Evolutionary conservation across 805 yeast species (phyloP).

Genomic region (Candida caryicola): DNA sequence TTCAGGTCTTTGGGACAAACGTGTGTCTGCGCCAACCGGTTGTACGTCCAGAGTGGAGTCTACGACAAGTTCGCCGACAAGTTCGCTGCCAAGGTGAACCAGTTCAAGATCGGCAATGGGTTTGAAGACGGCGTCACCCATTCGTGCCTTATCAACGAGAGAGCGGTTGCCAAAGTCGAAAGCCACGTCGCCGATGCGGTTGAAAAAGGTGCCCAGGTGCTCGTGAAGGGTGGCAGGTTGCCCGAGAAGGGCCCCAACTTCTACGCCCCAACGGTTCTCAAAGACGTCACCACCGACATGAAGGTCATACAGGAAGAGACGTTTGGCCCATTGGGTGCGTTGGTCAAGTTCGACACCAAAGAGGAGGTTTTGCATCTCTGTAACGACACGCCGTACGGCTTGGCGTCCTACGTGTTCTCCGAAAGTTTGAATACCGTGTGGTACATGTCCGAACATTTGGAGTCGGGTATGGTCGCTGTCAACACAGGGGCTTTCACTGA

Average conservation of each 20-base stretch:
- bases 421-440: slow-evolving; percentile 49
- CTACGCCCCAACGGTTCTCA: slow-evolving; percentile 53
- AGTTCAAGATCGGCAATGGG: slow-evolving; percentile 57
- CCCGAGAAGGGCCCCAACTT: slow-evolving; percentile 50
- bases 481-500: slow-evolving; percentile 59
- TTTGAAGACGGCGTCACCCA: slow-evolving; percentile 50
- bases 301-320: slow-evolving; percentile 56
- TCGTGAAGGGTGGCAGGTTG: slow-evolving; percentile 51
- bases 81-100: slow-evolving; percentile 43
- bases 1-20: slow-evolving; percentile 65
- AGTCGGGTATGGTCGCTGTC: slow-evolving; percentile 64
- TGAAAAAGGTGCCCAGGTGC: slow-evolving; percentile 50
- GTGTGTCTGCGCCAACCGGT: slow-evolving; percentile 61
- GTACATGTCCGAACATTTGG: slow-evolving; percentile 54
- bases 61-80: slow-evolving; percentile 47
- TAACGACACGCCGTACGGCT: slow-evolving; percentile 54
- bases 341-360: slow-evolving; percentile 50
- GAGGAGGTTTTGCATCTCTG: slow-evolving; percentile 54
- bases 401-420: slow-evolving; percentile 59
- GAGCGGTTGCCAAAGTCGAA: slow-evolving; percentile 52
- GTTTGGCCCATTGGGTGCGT: slow-evolving; percentile 63
- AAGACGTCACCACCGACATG: slow-evolving; percentile 50
- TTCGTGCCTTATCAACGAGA: slow-evolving; percentile 54
- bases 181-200: slow-evolving; percentile 54
- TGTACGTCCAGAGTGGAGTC: slow-evolving; percentile 52